phyloP scores from a whole-genome alignment of 2,329 filamentous ascomycete species.

The Colletotrichum sp. region DNA sequence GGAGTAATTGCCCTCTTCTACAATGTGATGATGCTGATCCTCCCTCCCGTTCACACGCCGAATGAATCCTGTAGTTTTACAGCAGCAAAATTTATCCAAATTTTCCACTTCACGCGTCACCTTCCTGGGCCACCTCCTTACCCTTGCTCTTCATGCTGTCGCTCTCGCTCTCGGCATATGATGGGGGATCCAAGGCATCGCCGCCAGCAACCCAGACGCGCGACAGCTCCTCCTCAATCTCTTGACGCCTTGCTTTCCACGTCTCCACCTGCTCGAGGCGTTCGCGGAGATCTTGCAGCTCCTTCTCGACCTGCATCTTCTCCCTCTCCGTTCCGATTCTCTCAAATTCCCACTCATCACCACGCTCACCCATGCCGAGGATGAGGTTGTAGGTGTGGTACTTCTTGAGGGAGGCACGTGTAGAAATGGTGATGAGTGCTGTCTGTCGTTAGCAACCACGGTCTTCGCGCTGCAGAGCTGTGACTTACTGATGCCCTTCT shows the following conservation, averaged over 20 bases:
- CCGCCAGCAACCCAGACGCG: constrained; percentile 64
- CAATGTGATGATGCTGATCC: background rate
- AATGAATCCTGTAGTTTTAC: constrained; percentile 1
- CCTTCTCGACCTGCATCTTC: constrained; percentile 91
- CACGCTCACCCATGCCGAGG: constrained; percentile 79
- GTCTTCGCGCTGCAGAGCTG: background rate
- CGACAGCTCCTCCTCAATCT: constrained; percentile 83
- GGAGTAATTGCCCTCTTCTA: background rate
- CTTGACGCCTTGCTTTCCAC: constrained; percentile 78
- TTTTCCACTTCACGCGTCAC: background rate
- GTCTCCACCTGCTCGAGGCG: constrained; percentile 80
- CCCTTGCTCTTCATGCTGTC: constrained; percentile 11
- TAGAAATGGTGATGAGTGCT: constrained; percentile 95
- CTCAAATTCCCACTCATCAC: constrained; percentile 91
- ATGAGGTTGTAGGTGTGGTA: constrained; percentile 93
- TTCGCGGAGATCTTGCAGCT: constrained; percentile 83
- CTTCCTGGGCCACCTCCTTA: constrained; percentile 10
- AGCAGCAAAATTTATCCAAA: background rate
- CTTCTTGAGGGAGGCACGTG: constrained; percentile 90
- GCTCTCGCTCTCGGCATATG: constrained; percentile 38
- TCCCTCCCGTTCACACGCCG: background rate
- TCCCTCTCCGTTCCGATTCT: constrained; percentile 92
- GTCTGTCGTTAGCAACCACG: constrained; percentile 21
- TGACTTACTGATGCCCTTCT: constrained; percentile 85
- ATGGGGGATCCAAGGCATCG: constrained; percentile 52